Evolutionary conservation across 768 basidiomycete species (phyloP), one percentile per base, ranked within the genome.

Genomic region (Lactifluus volemus): DNA sequence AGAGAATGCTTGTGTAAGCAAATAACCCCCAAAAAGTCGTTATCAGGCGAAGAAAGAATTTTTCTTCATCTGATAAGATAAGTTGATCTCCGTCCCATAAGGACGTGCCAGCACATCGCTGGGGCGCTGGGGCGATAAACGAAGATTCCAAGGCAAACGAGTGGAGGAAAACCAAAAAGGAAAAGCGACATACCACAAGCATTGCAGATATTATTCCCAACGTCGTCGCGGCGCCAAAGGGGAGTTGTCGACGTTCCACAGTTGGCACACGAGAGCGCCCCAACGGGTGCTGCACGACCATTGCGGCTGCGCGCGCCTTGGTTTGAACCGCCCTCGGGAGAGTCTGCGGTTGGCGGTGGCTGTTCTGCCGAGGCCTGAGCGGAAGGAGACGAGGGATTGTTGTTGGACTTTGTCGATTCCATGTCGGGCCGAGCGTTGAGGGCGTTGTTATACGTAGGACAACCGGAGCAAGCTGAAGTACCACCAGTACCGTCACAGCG

Each of bases 401-500:
- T 61, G 55, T 55, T 58, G 60, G 61, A 15, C 61, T 58, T 59
- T 48, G 51, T 50, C 38, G 42, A 74, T 62, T 68, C 75, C 70
- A 68, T 77, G 76, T 66, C 45, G 74, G 70, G 57, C 75, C 81
- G 57, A 70, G 61, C 56, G 76, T 73, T 60, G 61, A 84, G 76
- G 55, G 81, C 81, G 70, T 99, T 99, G 78, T 98, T 99, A 76
- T 85, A 93, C 36, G 96, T 95, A 12, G 97, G 97, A 73, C 97
- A 99, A 49, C 97, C 97, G 65, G 87, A 83, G 73, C 97, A 99
- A 64, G 91, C 87, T 61, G 84, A 84, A 65, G 92, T 85, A 55
- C 97, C 97, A 68, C 97, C 97, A 12, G 92, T 95, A 66, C 97
- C 97, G 75, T 99, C 92, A 75, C 97, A 99, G 67, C 91, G 83